Evolutionary conservation across 176 grass and related monocot species (phyloP), one percentile per base, ranked within the genome.

Genomic region (Carex scoparia): DNA sequence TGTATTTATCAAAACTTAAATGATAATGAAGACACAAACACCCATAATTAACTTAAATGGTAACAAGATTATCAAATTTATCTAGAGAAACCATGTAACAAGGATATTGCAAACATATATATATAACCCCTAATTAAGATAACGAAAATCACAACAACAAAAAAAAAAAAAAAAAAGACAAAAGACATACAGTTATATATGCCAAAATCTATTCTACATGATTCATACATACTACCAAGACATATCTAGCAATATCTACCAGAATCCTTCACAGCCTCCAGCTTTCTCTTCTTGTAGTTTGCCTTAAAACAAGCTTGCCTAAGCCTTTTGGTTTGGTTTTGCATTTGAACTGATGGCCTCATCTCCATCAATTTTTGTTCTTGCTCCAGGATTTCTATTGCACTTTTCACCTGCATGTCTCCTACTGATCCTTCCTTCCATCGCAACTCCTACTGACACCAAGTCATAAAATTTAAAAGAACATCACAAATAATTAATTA

Each of bases 241-340:
- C 42, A 4, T 28, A 57, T 57, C 51, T 18, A 78, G 51, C 42
- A 35, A 78, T 51, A 51, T 57, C 10, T 53, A 31, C 72, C 31
- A 30, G 10, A 11, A 10, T 4, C 9, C 65, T 83, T 51, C 12
- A 3, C 14, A 1, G 42, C 9, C 23, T 35, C 28, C 2, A 83
- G 61, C 81, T 31, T 83, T 83, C 81, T 65, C 30, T 83, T 83
- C 81, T 83, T 83, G 63, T 83, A 83, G 18, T 69, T 83, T 51
- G 62, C 81, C 81, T 83, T 83, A 19, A 83, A 83, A 37, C 81
- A 83, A 4, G 61, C 61, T 66, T 83, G 81, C 64, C 62, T 83
- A 16, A 67, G 23, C 27, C 63, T 65, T 66, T 16, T 83, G 13
- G 81, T 83, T 2, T 54, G 1, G n/a, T 83, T 4, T 54, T 69